These are phyloP conservation scores for Fusarium sp. DNA, from an alignment of 2,329 filamentous ascomycete genomes.

Conservation along the genomic window DNA sequence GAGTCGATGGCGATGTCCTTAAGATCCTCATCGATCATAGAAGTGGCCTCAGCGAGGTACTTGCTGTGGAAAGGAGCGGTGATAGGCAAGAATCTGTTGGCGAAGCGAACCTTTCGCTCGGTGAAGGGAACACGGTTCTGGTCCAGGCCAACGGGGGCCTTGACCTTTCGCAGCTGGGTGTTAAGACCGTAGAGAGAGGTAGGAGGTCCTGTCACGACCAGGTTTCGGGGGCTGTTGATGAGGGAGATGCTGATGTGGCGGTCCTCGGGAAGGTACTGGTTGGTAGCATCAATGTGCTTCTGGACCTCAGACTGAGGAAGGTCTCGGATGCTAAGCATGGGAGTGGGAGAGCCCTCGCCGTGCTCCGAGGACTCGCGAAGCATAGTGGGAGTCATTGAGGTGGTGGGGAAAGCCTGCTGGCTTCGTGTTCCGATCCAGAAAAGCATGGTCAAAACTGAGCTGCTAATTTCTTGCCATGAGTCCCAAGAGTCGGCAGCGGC, in stretches of 20 bases:
- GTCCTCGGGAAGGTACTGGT: conserved; percentile 92
- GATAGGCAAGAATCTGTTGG: conserved; percentile 96
- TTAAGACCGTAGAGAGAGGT: conserved; percentile 97
- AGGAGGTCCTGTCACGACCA: conserved; percentile 95
- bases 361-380: conserved; percentile 93
- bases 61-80: conserved; percentile 98
- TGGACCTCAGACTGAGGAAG: conserved; percentile 89
- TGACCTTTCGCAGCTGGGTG: conserved; percentile 93
- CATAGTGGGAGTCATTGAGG: conserved; percentile 89
- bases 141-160: conserved; percentile 95
- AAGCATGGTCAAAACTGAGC: conserved; percentile 86
- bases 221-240: conserved; percentile 95
- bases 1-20: conserved; percentile 82
- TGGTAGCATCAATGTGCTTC: conserved; percentile 96
- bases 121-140: conserved; percentile 95
- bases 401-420: conserved; percentile 96
- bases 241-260: conserved; percentile 95
- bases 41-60: conserved; percentile 84
- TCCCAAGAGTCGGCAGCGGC: conserved; percentile 94
- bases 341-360: conserved; percentile 94
- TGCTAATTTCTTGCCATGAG: conserved; percentile 83
- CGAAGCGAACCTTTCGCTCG: conserved; percentile 94
- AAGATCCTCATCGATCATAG: conserved; percentile 86
- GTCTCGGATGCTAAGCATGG: conserved; percentile 97
- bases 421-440: conserved; percentile 99